Percentiles rank a stretch among this genome's conserved stretches.
Evolutionary conservation across 2,329 filamentous ascomycete genomes (phyloP).

Genomic region (Rhynchosporium secalis): DNA sequence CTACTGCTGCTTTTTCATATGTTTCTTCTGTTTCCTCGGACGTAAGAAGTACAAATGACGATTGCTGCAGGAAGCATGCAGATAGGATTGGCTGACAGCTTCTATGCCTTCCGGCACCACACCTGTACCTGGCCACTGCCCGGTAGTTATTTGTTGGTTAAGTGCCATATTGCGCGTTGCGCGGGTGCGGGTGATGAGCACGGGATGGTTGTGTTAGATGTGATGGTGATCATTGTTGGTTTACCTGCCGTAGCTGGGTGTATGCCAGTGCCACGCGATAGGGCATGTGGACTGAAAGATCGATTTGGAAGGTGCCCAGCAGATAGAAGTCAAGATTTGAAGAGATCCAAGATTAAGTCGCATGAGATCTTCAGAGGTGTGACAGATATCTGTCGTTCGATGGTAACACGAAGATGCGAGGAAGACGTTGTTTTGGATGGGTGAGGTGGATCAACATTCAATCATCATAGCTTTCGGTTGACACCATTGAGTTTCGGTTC

Average conservation of each 20-base stretch:
- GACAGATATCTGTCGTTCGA: not conserved
- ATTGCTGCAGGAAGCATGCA: constrained; percentile 5
- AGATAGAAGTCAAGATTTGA: not conserved
- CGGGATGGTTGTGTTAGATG: not conserved
- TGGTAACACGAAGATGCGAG: too few relatives aligned
- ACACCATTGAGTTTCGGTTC: too few relatives aligned
- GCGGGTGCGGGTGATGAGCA: not conserved
- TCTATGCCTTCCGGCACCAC: constrained; percentile 4
- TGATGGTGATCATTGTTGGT: not conserved
- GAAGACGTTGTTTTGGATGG: too few relatives aligned
- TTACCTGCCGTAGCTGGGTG: not conserved
- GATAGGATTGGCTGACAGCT: constrained; percentile 1
- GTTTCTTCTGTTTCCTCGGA: not conserved
- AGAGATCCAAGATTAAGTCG: not conserved
- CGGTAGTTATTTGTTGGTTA: not conserved
- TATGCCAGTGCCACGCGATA: not conserved
- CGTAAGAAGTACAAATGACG: not conserved
- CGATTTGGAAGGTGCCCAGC: not conserved
- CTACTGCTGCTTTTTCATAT: not conserved
- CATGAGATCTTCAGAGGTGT: not conserved
- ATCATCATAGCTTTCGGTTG: too few relatives aligned
- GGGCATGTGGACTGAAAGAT: not conserved
- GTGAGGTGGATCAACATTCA: too few relatives aligned
- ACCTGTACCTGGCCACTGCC: not conserved
- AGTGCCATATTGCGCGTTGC: not conserved